Conservation (phyloP, 2,329 filamentous ascomycete genomes). For the Bipolaris victoriae region DNA sequence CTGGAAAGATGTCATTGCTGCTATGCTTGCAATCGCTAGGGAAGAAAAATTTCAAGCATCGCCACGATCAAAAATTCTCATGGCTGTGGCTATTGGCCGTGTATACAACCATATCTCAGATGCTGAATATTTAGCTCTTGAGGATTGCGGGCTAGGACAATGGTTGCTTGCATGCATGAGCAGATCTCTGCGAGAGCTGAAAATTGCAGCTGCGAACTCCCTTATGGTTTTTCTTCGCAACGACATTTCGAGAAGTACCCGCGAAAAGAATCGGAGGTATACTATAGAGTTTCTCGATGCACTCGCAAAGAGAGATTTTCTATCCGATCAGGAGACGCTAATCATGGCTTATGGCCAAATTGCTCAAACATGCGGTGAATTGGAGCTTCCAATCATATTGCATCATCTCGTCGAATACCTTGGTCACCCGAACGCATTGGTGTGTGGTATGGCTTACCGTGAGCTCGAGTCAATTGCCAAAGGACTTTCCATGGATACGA, state of each 20-base stretch:
- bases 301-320: conserved; percentile 71
- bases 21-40: conserved; percentile 39
- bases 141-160: conserved; percentile 71
- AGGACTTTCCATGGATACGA: conserved; percentile 65
- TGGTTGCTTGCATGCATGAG: conserved; percentile 82
- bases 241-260: conserved; percentile 55
- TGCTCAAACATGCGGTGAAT: conserved; percentile 74
- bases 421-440: conserved; percentile 78
- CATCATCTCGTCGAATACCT: conserved; percentile 85
- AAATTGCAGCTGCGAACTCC: conserved; percentile 76
- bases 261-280: conserved; percentile 70
- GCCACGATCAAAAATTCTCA: conserved; percentile 37
- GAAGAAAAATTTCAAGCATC: conserved; percentile 39
- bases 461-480: conserved; percentile 79
- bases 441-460: conserved; percentile 81
- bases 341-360: conserved; percentile 87
- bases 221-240: conserved; percentile 69
- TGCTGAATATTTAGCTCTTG: conserved; percentile 67
- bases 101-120: conserved; percentile 71
- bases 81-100: conserved; percentile 62
- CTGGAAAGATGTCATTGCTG: conserved; percentile 43
- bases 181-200: conserved; percentile 83
- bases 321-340: conserved; percentile 78
- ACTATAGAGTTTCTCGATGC: conserved; percentile 73
- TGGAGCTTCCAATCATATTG: conserved; percentile 85